Conservation (phyloP, 768 basidiomycete species). For the Rubroboletus satanas region DNA sequence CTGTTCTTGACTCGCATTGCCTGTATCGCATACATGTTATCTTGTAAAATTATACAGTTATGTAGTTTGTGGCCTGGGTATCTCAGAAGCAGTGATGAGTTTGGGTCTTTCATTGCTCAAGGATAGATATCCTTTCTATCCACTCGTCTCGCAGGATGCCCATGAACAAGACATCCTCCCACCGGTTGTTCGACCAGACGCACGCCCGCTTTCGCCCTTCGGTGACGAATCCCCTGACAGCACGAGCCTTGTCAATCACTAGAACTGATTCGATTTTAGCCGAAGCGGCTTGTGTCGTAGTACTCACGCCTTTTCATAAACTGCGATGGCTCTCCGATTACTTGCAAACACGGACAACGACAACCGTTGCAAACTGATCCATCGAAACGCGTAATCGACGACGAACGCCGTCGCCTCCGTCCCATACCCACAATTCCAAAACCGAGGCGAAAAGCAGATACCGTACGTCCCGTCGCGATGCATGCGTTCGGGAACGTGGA, state of each 20-base stretch:
- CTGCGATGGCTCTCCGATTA: conserved; percentile 36
- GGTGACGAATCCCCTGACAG: conserved; percentile 36
- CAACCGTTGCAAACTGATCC: conserved; percentile 39
- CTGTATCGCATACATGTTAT: conserved; percentile 7
- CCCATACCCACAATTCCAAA: conserved; percentile 42
- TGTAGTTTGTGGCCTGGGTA: conserved; percentile 3
- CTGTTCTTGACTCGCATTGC: not conserved
- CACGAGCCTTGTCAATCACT: not conserved
- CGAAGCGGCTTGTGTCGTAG: not conserved
- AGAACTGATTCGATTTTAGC: not conserved
- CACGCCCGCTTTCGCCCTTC: conserved; percentile 37
- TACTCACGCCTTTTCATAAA: conserved; percentile 44
- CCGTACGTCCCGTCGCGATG: conserved; percentile 33
- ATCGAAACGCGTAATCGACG: conserved; percentile 38
- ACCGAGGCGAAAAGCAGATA: conserved; percentile 29
- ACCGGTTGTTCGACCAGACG: conserved; percentile 34
- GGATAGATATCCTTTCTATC: conserved; percentile 22
- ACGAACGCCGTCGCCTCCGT: conserved; percentile 39
- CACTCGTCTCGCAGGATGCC: conserved; percentile 40
- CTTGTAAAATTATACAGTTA: conserved; percentile 7
- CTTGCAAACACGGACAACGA: conserved; percentile 37
- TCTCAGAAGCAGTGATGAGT: not conserved
- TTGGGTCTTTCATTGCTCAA: conserved; percentile 13
- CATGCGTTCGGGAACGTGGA: conserved; percentile 25
- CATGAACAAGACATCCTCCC: conserved; percentile 40